A percentile compares a stretch with the other conserved stretches of the same genome.
phyloP scores from a whole-genome alignment of 805 yeast genomes.

The Torulaspora maleeae region DNA sequence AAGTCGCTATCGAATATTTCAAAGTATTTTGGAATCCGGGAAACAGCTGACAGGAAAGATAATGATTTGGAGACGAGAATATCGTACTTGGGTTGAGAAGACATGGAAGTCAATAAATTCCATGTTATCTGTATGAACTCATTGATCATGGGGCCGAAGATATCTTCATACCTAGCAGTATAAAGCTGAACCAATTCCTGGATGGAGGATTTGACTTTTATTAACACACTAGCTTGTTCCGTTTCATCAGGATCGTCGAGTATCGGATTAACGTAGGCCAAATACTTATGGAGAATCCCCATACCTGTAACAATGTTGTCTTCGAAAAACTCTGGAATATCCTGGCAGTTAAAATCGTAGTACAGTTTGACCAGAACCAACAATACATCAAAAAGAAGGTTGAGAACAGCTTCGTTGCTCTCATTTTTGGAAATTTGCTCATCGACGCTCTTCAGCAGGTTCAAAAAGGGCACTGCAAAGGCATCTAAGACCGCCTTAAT shows the following conservation, averaged over 20 bases:
- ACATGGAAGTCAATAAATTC: slow-evolving; percentile 62
- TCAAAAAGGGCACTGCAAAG: slow-evolving; percentile 74
- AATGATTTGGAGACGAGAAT: slow-evolving; percentile 76
- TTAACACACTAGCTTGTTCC: slow-evolving; percentile 64
- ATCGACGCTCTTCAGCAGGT: slow-evolving; percentile 65
- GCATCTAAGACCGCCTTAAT: slow-evolving; percentile 81
- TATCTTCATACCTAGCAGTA: slow-evolving; percentile 87
- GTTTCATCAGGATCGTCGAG: slow-evolving; percentile 51
- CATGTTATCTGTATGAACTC: slow-evolving; percentile 79
- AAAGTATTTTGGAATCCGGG: slow-evolving; percentile 62
- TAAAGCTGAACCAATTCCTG: slow-evolving; percentile 83
- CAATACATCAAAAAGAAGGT: slow-evolving; percentile 62
- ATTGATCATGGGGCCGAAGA: slow-evolving; percentile 71
- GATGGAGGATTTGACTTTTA: slow-evolving; percentile 72
- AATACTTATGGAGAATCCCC: slow-evolving; percentile 76
- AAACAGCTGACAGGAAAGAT: slow-evolving; percentile 75
- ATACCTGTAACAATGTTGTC: slow-evolving; percentile 76
- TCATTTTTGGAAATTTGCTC: slow-evolving; percentile 47
- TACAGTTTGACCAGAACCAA: slow-evolving; percentile 72
- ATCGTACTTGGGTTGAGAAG: slow-evolving; percentile 75
- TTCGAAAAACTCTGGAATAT: slow-evolving; percentile 96
- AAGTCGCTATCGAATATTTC: slow-evolving; percentile 59
- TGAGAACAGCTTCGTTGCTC: slow-evolving; percentile 47
- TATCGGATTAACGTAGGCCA: slow-evolving; percentile 53
- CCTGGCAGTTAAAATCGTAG: slow-evolving; percentile 94